Percentiles rank a stretch among this genome's conserved stretches.
These are phyloP conservation scores for Aspergillus ustus DNA, from an alignment of 2,329 filamentous ascomycete species.

Conservation along the genomic window DNA sequence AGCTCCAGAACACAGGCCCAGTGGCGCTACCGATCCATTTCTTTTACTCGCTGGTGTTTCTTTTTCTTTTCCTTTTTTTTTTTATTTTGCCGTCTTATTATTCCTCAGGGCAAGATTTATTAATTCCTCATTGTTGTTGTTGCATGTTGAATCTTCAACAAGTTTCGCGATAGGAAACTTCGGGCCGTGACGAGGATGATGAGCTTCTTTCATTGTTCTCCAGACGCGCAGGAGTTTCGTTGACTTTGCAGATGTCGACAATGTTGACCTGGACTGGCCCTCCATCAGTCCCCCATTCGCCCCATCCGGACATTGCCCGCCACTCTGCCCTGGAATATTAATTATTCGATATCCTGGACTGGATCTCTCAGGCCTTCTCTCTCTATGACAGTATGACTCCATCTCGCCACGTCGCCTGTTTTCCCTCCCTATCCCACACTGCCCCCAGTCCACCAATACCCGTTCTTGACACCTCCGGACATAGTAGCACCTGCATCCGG, in stretches of 20 bases:
- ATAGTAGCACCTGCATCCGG: background rate
- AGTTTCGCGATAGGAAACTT: slow-evolving; percentile 7
- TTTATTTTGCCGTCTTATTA: background rate
- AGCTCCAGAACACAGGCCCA: slow-evolving; percentile 13
- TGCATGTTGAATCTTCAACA: background rate
- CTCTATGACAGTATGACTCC: too few species aligned
- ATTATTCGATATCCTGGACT: background rate
- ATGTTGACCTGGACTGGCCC: background rate
- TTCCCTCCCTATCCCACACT: background rate
- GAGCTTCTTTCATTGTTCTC: background rate
- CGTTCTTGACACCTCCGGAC: slow-evolving; percentile 2
- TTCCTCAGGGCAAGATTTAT: background rate
- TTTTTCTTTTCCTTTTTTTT: background rate
- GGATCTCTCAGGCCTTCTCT: background rate
- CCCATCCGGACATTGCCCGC: slow-evolving; percentile 5
- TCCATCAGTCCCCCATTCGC: slow-evolving; percentile 19
- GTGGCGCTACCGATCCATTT: background rate
- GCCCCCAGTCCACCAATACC: background rate
- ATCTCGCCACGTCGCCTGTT: slow-evolving; percentile 2
- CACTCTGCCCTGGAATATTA: background rate
- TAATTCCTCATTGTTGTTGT: background rate
- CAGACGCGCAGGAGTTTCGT: background rate
- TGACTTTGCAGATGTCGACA: too few species aligned
- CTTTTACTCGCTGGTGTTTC: background rate
- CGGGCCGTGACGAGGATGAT: slow-evolving; percentile 20